Evolutionary conservation across 257 asterid genomes (phyloP).

Genomic region (Lavandula angustifolia): DNA sequence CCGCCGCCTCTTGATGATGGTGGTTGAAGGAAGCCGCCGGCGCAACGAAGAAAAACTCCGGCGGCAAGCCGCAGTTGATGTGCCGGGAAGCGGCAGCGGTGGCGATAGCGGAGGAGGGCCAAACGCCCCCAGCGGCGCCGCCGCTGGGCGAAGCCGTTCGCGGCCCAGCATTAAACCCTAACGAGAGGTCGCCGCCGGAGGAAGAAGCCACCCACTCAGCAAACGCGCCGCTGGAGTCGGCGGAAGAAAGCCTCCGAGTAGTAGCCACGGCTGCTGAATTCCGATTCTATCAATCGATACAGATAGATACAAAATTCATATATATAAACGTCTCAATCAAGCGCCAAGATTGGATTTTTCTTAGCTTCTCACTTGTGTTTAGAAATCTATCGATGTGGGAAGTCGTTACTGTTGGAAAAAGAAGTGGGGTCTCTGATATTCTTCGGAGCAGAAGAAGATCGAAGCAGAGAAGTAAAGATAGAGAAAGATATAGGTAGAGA

Average conservation of each 20-base stretch:
- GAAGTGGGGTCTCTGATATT: constrained; percentile 61
- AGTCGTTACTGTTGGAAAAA: constrained; percentile 6
- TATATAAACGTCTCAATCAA: constrained; percentile 21
- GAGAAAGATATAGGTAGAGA: neutral
- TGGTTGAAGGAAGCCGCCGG: constrained; percentile 62
- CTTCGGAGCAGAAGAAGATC: constrained; percentile 45
- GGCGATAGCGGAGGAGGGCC: constrained; percentile 45
- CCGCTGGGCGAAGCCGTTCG: constrained; percentile 28
- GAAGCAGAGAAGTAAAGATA: constrained; percentile 12
- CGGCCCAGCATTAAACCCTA: constrained; percentile 75
- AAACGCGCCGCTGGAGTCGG: constrained; percentile 58
- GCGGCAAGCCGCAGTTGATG: constrained; percentile 58
- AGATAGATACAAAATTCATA: constrained; percentile 16
- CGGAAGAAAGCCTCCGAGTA: constrained; percentile 54
- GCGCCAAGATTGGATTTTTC: neutral
- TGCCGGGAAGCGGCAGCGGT: constrained; percentile 46
- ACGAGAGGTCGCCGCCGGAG: constrained; percentile 64
- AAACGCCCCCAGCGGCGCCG: constrained; percentile 46
- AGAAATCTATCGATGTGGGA: constrained; percentile 28
- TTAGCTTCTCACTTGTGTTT: neutral
- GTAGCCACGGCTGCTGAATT: constrained; percentile 68
- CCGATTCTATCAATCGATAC: neutral
- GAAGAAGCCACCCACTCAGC: constrained; percentile 69
- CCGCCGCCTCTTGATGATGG: constrained; percentile 32
- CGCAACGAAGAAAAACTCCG: constrained; percentile 67